Evolutionary conservation across 2,329 filamentous ascomycete genomes (phyloP).

Genomic region (Ophiostoma sp.): DNA sequence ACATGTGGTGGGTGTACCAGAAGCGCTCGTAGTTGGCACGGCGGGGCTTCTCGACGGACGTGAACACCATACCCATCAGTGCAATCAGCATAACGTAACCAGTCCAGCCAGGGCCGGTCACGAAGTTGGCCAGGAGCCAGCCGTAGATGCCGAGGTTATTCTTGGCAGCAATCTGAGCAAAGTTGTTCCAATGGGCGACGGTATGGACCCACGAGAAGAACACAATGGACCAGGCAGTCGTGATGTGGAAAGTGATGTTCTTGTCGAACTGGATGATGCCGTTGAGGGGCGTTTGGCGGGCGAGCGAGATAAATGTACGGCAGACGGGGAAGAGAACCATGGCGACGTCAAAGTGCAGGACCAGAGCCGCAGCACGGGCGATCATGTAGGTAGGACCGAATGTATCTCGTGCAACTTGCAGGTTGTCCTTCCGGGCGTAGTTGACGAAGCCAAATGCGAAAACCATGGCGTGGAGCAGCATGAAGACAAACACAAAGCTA

Average conservation of each 20-base stretch:
- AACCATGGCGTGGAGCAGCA: conserved; percentile 66
- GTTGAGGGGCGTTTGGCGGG: conserved; percentile 74
- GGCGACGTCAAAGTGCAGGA: conserved; percentile 75
- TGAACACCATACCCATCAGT: conserved; percentile 71
- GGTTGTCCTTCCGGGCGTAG: conserved; percentile 71
- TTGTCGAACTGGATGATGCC: conserved; percentile 85
- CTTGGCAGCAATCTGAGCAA: conserved; percentile 68
- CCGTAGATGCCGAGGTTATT: conserved; percentile 73
- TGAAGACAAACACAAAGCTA: conserved; percentile 72
- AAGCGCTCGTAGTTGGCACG: conserved; percentile 82
- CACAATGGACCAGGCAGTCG: conserved; percentile 78
- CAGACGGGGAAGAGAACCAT: conserved; percentile 77
- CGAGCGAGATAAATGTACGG: conserved; percentile 74
- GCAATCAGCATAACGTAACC: conserved; percentile 78
- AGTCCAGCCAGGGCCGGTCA: conserved; percentile 76
- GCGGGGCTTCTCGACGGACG: conserved; percentile 70
- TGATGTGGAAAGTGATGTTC: conserved; percentile 84
- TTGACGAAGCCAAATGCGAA: conserved; percentile 77
- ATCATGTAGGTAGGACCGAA: conserved; percentile 74
- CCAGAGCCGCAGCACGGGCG: conserved; percentile 66
- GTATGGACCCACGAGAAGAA: conserved; percentile 86
- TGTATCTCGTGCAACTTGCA: conserved; percentile 57
- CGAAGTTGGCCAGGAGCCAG: conserved; percentile 70
- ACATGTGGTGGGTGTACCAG: conserved; percentile 87
- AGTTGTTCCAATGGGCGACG: conserved; percentile 82